Evolutionary conservation across 257 asterid genomes (phyloP).

Genomic region (Linaria vulgaris): DNA sequence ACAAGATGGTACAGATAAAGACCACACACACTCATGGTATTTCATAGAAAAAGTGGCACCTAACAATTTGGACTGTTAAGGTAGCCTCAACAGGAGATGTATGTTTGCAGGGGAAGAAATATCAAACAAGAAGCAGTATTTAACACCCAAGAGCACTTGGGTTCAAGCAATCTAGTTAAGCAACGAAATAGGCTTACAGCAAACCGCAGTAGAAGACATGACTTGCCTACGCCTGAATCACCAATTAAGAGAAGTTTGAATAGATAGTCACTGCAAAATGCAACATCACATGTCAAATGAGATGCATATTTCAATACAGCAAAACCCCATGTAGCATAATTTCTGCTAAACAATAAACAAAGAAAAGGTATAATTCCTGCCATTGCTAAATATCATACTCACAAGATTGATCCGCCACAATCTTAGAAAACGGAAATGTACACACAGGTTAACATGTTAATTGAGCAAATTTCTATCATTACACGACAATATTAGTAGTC

Average conservation of each 20-base stretch:
- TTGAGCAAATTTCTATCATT: background rate
- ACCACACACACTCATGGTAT: conserved; percentile 1
- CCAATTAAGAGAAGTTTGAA: conserved; percentile 80
- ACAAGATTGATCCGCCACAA: background rate
- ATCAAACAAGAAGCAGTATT: background rate
- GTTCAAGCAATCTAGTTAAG: conserved; percentile 9
- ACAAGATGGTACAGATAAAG: too few relatives aligned
- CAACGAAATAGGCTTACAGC: conserved; percentile 50
- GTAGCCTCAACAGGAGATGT: too few relatives aligned
- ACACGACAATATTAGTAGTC: background rate
- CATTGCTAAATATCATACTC: background rate
- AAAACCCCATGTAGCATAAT: conserved; percentile 8
- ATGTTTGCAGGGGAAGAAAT: background rate
- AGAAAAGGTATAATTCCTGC: background rate
- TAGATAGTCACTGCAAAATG: conserved; percentile 70
- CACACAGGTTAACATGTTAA: background rate
- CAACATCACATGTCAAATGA: conserved; percentile 19
- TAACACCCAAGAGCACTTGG: conserved; percentile 2
- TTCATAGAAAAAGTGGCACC: background rate
- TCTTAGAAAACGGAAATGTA: conserved; percentile 5
- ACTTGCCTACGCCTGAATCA: conserved; percentile 92
- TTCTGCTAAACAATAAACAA: too few relatives aligned
- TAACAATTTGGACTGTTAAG: background rate
- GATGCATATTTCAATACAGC: background rate
- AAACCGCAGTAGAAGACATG: conserved; percentile 83